Percentiles rank a stretch among this genome's conserved stretches.
These are phyloP conservation scores for Mortierella antarctica DNA, from an alignment of 192 early-diverging fungal species.

Conservation along the genomic window DNA sequence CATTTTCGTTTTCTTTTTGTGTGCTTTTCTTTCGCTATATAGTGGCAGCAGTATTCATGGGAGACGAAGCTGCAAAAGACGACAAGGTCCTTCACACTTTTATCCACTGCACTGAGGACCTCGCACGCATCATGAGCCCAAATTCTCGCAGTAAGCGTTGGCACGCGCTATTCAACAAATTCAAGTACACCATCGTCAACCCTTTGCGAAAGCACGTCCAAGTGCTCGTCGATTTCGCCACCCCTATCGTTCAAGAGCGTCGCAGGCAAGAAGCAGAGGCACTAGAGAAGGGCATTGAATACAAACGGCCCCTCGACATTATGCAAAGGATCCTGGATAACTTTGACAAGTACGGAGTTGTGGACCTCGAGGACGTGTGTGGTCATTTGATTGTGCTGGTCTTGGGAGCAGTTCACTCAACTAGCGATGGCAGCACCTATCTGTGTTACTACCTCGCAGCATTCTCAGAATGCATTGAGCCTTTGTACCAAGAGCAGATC, in stretches of 20 bases:
- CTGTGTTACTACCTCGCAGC: slow-evolving; percentile 32
- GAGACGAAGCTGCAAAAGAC: slow-evolving; percentile 7
- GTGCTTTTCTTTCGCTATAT: no score
- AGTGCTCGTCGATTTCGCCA: slow-evolving; percentile 2
- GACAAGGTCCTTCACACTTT: slow-evolving; percentile 12
- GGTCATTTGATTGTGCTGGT: slow-evolving; percentile 32
- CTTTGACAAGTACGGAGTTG: slow-evolving; percentile 20
- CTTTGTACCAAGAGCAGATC: slow-evolving; percentile 37
- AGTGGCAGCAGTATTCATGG: slow-evolving; percentile 29
- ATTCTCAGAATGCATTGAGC: slow-evolving; percentile 19
- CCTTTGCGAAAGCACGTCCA: slow-evolving; percentile 12
- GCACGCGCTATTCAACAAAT: not conserved
- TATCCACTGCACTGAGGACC: slow-evolving; percentile 6
- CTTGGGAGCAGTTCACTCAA: slow-evolving; percentile 40
- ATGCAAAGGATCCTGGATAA: slow-evolving; percentile 38
- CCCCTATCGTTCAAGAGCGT: slow-evolving; percentile 16
- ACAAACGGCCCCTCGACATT: slow-evolving; percentile 30
- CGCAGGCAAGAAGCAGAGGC: slow-evolving; percentile 8
- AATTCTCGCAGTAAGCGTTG: not conserved
- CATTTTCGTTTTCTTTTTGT: not conserved
- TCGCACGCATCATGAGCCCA: not conserved
- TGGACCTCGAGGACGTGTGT: slow-evolving; percentile 24
- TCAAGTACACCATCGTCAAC: not conserved
- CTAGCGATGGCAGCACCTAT: slow-evolving; percentile 16
- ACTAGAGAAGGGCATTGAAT: slow-evolving; percentile 1